A percentile compares a stretch with the other conserved stretches of the same genome.
These are phyloP conservation scores for Alternaria metachromatica DNA, from an alignment of 2,329 filamentous ascomycete genomes.

Conservation along the genomic window DNA sequence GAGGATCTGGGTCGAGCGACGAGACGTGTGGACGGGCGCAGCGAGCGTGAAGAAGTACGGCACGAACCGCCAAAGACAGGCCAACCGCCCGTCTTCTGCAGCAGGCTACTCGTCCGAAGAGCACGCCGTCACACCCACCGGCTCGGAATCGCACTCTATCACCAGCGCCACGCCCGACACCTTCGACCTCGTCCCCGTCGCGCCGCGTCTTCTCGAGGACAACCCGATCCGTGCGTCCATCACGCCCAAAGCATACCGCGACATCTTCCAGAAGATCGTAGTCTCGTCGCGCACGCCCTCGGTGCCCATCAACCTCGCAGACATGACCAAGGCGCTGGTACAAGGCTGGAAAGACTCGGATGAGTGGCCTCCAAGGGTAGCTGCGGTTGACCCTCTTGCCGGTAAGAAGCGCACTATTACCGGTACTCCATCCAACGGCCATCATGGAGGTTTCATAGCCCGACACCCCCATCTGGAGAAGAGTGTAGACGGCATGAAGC, in stretches of 20 bases:
- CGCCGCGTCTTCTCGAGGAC: slow-evolving; percentile 72
- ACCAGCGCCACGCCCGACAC: slow-evolving; percentile 15
- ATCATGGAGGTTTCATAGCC: slow-evolving; percentile 40
- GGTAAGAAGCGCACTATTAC: slow-evolving; percentile 43
- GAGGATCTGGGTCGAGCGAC: slow-evolving; percentile 76
- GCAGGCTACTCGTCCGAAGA: slow-evolving; percentile 16
- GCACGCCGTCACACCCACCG: slow-evolving; percentile 9
- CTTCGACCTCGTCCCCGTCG: slow-evolving; percentile 69
- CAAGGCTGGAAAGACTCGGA: slow-evolving; percentile 91
- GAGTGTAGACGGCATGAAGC: slow-evolving; percentile 54
- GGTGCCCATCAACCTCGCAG: slow-evolving; percentile 84
- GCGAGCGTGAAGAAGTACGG: slow-evolving; percentile 53
- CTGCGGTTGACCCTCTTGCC: slow-evolving; percentile 55
- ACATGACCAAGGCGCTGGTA: slow-evolving; percentile 82
- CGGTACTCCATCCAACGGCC: slow-evolving; percentile 17
- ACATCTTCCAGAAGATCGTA: slow-evolving; percentile 90
- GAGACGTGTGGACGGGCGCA: slow-evolving; percentile 87
- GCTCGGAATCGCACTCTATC: slow-evolving; percentile 11
- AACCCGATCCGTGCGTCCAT: slow-evolving; percentile 83
- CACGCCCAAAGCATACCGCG: slow-evolving; percentile 73
- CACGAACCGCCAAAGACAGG: slow-evolving; percentile 7
- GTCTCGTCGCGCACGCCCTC: slow-evolving; percentile 79
- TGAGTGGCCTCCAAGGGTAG: slow-evolving; percentile 81
- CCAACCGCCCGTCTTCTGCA: slow-evolving; percentile 1
- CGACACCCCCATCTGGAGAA: slow-evolving; percentile 52